Evolutionary conservation across 148 eudicot genomes (phyloP), one percentile per base, ranked within the genome.

Genomic region (Rhododendron williamsianum): DNA sequence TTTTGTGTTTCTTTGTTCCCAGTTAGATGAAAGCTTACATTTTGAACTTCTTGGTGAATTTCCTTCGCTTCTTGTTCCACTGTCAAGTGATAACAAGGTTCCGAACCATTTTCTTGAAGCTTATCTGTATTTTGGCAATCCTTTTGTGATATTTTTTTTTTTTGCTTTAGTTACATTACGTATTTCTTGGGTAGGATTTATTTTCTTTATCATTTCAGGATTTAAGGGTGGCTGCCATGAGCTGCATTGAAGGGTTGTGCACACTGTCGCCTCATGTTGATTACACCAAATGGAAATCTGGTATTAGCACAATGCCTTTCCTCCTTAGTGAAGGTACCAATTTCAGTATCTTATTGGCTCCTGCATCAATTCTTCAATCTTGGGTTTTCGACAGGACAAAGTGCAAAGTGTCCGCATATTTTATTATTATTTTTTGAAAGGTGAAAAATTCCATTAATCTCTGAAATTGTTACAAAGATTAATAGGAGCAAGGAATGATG

Each of bases 201-300:
- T 35, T 35, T 71, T 7, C 84, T 73, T 9, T 60, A 41, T 82
- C 0, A 71, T 54, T 65, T 21, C 82, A 93, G 92, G 93, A 91
- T 86, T 89, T 95, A 48, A 88, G 94, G 81, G 81, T 78, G 63
- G 94, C 96, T 76, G 95, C 99, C 88, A 95, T 97, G 98, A 86
- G 87, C 87, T 94, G 92, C 90, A 88, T 97, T 82, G 98, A 94
- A 87, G 95, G 90, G 83, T 91, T 97, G 83, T 80, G 82, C 87
- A 63, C 85, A 58, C 73, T 93, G 60, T 94, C 93, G 87, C 89
- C 92, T 74, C 93, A 88, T 82, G 82, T 90, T 82, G 88, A 88
- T 88, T 71, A 76, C 79, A 76, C 89, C 13, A 86, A 87, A 84
- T 86, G 86, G 88, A 90, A 87, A 89, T 93, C 91, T 86, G 98